Percentiles rank a stretch among this genome's conserved stretches.
Evolutionary conservation across 805 yeast genomes (phyloP).

Genomic region (Starmera pachycereana): DNA sequence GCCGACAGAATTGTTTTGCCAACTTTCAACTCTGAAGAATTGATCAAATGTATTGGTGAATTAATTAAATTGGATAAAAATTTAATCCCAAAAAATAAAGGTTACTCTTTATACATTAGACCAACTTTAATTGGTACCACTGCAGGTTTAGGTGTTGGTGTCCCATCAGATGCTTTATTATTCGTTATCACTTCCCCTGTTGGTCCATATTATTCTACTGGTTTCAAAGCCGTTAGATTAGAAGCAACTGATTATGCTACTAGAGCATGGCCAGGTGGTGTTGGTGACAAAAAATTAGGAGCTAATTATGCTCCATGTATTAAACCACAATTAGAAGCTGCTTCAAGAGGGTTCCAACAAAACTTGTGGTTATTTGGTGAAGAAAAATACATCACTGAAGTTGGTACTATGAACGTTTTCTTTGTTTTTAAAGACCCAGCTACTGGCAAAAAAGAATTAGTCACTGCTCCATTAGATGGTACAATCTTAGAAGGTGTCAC

Average conservation of each 20-base stretch:
- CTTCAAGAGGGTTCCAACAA: constrained; percentile 86
- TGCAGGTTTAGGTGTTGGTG: constrained; percentile 75
- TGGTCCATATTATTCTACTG: constrained; percentile 92
- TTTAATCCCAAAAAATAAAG: constrained; percentile 76
- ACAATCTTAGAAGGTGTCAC: constrained; percentile 96
- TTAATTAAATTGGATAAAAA: constrained; percentile 64
- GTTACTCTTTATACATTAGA: constrained; percentile 86
- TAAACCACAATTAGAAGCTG: constrained; percentile 84
- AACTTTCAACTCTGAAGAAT: constrained; percentile 68
- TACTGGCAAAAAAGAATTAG: constrained; percentile 82
- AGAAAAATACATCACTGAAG: constrained; percentile 83
- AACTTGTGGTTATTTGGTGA: constrained; percentile 95
- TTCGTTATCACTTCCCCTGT: constrained; percentile 92
- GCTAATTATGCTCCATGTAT: constrained; percentile 97
- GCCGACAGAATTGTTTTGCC: constrained; percentile 89
- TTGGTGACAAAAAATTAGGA: constrained; percentile 92
- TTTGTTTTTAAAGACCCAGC: constrained; percentile 68
- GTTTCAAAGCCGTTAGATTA: constrained; percentile 88
- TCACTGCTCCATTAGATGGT: constrained; percentile 95
- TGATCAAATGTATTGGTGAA: constrained; percentile 66
- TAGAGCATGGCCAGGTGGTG: constrained; percentile 99
- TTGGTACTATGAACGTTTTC: constrained; percentile 95
- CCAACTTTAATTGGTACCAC: constrained; percentile 95
- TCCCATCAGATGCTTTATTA: constrained; percentile 73
- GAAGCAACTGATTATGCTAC: constrained; percentile 95